Evolutionary conservation across 176 grass and related monocot species (phyloP), one percentile per base, ranked within the genome.

Genomic region (Oryza longistaminata): DNA sequence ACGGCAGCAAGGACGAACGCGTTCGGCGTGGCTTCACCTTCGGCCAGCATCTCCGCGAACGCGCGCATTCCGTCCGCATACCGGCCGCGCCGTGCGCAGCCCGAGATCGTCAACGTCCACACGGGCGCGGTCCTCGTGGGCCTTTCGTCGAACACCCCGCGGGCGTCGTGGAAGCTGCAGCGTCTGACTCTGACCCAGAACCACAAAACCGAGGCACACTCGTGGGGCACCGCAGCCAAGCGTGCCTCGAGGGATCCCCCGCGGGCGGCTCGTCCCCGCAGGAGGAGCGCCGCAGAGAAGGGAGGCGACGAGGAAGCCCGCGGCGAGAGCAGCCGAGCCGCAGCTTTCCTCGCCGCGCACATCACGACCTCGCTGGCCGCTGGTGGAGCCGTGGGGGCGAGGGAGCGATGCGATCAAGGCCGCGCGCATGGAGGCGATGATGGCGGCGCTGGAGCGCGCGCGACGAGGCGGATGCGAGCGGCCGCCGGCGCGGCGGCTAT

Each of bases 1-100:
- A 94, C 87, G 39, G 87, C 77, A 0, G 93, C 74, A 16, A 94
- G 88, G 45, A 91, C 83, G 21, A 92, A 90, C n/a, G 70, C 64
- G 34, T 94, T 92, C 1, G 85, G 90, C 15, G 15, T 10, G 21
- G 66, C 11, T 22, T 49, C 82, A 2, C 69, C 17, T 0, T 43
- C 46, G 1, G 60, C 37, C 0, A 94, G 46, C 88, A 92, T 94
- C 22, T 73, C 70, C 55, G 5, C 4, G 33, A 94, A 94, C 16
- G 74, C 55, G 1, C 40, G 33, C 65, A 94, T 24, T 14, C 88
- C 90, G 2, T 83, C 75, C 21, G 64, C 58, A 15, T 83, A 50
- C 82, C 76, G 33, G 0, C 85, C 85, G 0, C 17, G 68, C 1
- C 90, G 82, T 27, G 93, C 83, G 26, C 81, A 90, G 26, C 70